phyloP scores from a whole-genome alignment of 208 protist genomes.

The Leishmania guyanensis region DNA sequence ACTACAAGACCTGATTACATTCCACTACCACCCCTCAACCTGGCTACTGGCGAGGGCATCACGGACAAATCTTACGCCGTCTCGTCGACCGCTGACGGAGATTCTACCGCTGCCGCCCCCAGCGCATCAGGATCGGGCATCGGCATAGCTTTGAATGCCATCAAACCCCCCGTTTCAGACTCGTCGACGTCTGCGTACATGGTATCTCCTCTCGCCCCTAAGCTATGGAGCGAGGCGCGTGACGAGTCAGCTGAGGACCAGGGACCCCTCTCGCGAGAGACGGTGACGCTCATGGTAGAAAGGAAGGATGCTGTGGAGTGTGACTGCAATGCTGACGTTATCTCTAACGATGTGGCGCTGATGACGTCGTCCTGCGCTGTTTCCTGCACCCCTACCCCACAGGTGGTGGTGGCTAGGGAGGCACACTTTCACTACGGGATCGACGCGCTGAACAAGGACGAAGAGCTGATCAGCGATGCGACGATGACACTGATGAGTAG shows the following conservation, averaged over 20 bases:
- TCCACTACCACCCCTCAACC: neutral
- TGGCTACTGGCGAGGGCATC: neutral
- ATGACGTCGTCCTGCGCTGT: constrained; percentile 19
- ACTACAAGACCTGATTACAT: neutral
- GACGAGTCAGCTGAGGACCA: neutral
- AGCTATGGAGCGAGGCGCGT: neutral
- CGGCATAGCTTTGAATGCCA: neutral
- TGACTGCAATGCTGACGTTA: neutral
- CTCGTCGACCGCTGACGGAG: neutral
- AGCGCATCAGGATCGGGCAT: neutral
- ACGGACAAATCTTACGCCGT: neutral
- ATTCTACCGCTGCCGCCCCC: neutral
- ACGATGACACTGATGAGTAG: constrained; percentile 17
- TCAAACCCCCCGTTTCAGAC: neutral
- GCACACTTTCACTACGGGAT: neutral
- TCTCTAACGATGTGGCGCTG: neutral
- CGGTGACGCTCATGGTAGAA: neutral
- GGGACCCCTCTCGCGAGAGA: neutral
- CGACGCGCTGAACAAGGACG: constrained; percentile 3
- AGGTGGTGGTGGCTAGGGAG: constrained; percentile 17
- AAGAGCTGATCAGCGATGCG: constrained; percentile 17
- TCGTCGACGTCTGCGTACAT: neutral
- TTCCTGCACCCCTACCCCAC: constrained; percentile 25
- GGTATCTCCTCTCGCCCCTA: neutral
- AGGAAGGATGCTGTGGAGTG: neutral